phyloP scores from a whole-genome alignment of 352 stramenopile genomes.

The Phytophthora pinifolia region DNA sequence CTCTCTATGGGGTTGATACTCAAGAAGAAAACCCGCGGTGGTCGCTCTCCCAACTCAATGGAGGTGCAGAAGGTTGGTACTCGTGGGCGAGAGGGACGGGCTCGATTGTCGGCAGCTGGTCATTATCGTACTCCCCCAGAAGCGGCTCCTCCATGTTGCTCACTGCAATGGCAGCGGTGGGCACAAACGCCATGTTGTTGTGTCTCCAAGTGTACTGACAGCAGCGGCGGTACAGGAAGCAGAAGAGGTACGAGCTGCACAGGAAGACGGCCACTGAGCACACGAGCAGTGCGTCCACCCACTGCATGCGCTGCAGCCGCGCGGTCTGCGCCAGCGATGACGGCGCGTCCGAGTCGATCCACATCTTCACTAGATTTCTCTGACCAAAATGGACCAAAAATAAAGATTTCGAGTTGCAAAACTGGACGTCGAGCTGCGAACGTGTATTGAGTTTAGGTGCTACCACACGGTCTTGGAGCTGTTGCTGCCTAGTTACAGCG shows the following conservation, averaged over 20 bases:
- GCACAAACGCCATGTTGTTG: constrained; percentile 24
- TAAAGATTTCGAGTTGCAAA: too few relatives aligned
- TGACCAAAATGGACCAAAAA: neutral
- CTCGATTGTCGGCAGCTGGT: constrained; percentile 38
- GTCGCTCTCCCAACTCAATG: constrained; percentile 39
- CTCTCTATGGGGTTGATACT: neutral
- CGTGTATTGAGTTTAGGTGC: too few relatives aligned
- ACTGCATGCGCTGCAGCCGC: constrained; percentile 31
- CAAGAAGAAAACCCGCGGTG: constrained; percentile 4
- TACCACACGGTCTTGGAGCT: too few relatives aligned
- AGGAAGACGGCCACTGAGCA: constrained; percentile 48
- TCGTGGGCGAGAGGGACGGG: constrained; percentile 46
- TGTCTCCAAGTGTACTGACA: constrained; percentile 11
- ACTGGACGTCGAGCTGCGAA: too few relatives aligned
- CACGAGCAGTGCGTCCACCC: constrained; percentile 41
- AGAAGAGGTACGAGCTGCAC: constrained; percentile 51
- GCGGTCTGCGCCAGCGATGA: constrained; percentile 15
- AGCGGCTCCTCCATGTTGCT: constrained; percentile 75
- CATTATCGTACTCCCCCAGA: constrained; percentile 41
- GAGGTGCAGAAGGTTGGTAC: constrained; percentile 67
- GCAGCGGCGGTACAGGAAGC: constrained; percentile 48
- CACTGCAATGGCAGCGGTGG: constrained; percentile 33
- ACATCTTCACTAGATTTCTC: constrained; percentile 24
- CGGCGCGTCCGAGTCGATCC: constrained; percentile 14
- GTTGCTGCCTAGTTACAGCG: too few relatives aligned